Conservation (phyloP, 139 green algal species). For the Closterium sp. region DNA sequence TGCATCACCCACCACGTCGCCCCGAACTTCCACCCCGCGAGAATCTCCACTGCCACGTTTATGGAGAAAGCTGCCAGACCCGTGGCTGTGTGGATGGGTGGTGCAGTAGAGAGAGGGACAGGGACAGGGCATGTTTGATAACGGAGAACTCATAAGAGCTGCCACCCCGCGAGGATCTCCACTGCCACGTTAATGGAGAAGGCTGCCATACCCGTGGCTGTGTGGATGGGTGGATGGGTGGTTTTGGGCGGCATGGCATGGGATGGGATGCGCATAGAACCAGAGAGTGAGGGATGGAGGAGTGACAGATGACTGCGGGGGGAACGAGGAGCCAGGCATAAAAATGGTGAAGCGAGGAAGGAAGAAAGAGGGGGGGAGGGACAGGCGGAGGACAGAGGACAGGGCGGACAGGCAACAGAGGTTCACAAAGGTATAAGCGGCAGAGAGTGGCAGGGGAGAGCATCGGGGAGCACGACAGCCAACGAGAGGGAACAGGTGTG, state of each 20-base stretch:
- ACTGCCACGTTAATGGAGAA: slow-evolving; percentile 75
- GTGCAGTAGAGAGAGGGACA: neutral
- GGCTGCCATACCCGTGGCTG: slow-evolving; percentile 33
- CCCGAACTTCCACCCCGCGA: slow-evolving; percentile 75
- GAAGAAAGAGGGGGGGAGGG: too few relatives aligned
- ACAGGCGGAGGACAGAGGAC: too few relatives aligned
- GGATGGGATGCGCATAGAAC: neutral
- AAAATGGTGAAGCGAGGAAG: too few relatives aligned
- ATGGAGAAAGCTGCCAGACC: slow-evolving; percentile 60
- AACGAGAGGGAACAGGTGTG: neutral
- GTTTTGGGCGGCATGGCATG: too few relatives aligned
- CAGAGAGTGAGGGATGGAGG: too few relatives aligned
- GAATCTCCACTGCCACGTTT: slow-evolving; percentile 80
- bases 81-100: slow-evolving; percentile 9
- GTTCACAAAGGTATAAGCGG: neutral
- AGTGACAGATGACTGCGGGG: too few relatives aligned
- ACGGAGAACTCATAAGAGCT: slow-evolving; percentile 56
- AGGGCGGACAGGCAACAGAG: neutral
- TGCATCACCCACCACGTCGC: slow-evolving; percentile 61
- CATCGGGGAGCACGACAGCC: neutral
- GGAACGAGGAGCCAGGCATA: too few relatives aligned
- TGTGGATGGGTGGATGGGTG: neutral
- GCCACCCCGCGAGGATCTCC: slow-evolving; percentile 75
- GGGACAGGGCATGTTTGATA: neutral
- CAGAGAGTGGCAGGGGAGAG: neutral